These are phyloP conservation scores for Neurospora crassa DNA, from an alignment of 2,329 filamentous ascomycete species.

Conservation along the genomic window DNA sequence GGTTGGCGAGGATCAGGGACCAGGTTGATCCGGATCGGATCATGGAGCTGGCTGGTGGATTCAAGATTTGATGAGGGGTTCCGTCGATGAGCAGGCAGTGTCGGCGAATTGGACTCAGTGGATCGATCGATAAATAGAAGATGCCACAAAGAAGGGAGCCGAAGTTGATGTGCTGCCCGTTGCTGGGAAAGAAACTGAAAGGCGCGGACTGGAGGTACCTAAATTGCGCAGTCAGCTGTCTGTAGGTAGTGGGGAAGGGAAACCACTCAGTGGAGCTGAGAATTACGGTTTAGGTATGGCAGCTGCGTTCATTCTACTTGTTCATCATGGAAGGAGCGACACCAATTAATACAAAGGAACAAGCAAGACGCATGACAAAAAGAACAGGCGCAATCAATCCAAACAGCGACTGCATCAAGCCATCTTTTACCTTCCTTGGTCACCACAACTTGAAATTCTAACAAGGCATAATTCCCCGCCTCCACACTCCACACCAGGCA, in stretches of 20 bases:
- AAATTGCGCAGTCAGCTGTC: no score
- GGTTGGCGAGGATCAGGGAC: slow-evolving; percentile 14
- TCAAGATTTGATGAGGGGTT: slow-evolving; percentile 5
- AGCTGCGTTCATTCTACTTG: not conserved
- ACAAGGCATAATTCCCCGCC: not conserved
- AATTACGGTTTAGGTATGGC: not conserved
- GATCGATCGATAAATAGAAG: no score
- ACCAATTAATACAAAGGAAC: no score
- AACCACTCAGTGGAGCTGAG: not conserved
- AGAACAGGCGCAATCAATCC: not conserved
- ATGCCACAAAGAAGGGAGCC: no score
- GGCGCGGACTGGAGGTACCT: no score
- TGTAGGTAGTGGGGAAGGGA: not conserved
- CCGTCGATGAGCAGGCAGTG: no score
- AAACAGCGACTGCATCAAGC: not conserved
- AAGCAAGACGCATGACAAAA: not conserved
- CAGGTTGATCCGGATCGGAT: slow-evolving; percentile 17
- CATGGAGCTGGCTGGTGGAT: slow-evolving; percentile 21
- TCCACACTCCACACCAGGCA: not conserved
- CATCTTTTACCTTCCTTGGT: not conserved
- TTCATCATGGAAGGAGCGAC: not conserved
- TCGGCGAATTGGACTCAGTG: no score
- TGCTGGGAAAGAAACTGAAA: no score
- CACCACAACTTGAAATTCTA: not conserved
- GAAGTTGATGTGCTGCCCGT: no score